Evolutionary conservation across 164 flowering plant genomes (phyloP).

Genomic region (Kingdonia uniflora): DNA sequence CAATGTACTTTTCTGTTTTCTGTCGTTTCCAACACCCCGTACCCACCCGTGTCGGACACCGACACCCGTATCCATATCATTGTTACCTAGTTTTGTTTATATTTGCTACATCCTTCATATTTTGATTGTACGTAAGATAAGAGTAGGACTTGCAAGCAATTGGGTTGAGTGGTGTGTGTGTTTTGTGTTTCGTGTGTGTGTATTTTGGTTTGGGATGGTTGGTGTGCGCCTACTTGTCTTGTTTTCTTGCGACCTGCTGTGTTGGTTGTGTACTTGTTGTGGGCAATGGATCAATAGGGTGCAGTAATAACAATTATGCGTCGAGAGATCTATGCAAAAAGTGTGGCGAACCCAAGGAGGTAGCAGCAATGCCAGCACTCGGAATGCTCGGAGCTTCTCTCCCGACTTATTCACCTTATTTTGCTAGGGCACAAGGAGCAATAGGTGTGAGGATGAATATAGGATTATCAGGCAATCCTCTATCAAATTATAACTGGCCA

Average conservation of each 20-base stretch:
- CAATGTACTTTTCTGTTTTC: too few relatives aligned
- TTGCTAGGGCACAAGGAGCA: conserved; percentile 65
- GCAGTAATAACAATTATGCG: conserved; percentile 99
- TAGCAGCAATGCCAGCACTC: conserved; percentile 93
- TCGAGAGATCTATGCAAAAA: conserved; percentile 97
- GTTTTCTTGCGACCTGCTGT: conserved; percentile 51
- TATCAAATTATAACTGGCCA: conserved; percentile 42
- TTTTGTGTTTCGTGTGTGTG: too few relatives aligned
- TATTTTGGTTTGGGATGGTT: conserved; percentile 55
- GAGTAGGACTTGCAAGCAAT: conserved; percentile 22
- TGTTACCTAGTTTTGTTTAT: too few relatives aligned
- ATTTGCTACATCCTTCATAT: too few relatives aligned
- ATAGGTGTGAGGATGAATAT: conserved; percentile 42
- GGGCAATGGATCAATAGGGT: conserved; percentile 83
- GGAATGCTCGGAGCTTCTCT: conserved; percentile 83
- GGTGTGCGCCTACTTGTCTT: conserved; percentile 85
- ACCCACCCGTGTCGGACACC: too few relatives aligned
- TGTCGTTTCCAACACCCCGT: too few relatives aligned
- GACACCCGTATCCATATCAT: too few relatives aligned
- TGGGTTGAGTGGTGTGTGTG: conserved; percentile 74
- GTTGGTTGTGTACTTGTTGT: conserved; percentile 52
- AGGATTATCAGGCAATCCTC: conserved; percentile 37
- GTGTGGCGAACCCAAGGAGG: conserved; percentile 93
- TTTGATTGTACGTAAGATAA: too few relatives aligned
- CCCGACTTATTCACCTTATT: conserved; percentile 70